Evolutionary conservation across 2,329 filamentous ascomycete genomes (phyloP), one percentile per base, ranked within the genome.

Genomic region (Pestalotiopsis sp.): DNA sequence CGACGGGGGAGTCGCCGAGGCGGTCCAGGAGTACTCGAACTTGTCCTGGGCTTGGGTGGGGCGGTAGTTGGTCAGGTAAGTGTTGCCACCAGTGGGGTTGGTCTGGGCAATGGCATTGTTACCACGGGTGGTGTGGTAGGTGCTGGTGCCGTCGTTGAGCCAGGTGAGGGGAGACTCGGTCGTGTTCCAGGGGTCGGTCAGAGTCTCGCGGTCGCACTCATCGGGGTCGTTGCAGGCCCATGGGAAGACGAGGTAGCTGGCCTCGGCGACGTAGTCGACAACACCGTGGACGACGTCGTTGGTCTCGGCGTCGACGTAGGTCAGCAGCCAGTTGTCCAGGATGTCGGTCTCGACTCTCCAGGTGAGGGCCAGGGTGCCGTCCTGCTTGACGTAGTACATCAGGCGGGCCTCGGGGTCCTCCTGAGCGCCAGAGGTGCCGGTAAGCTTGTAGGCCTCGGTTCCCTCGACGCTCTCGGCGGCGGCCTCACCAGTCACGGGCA

Each of bases 331-430:
- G 78, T 89, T 87, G 69, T 85, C 82, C 9, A 81, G 69, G 56
- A 88, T 77, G 68, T 90, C 86, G 2, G 87, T 90, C 81, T 90
- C 87, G 12, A 90, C 80, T 73, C 87, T 80, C 88, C 87, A 90
- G 0, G 85, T 80, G 23, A 89, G 79, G 6, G 80, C 81, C 4
- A 90, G 79, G 2, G 73, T 78, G 61, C 82, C 82, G 56, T 87
- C 82, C 0, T 79, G 74, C 69, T 83, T 85, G 72, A 83, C 80
- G 57, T 89, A 80, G 77, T 90, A 90, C 49, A 87, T 83, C 2
- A 90, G 80, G 70, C 83, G 83, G 3, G 86, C 87, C 72, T 87
- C 83, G 0, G 88, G 87, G 68, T 88, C 86, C 41, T 81, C 81
- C 25, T 82, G 77, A 0, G 84, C 83, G 9, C 87, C 87, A 2